Percentiles rank a stretch among this genome's conserved stretches.
phyloP scores from a whole-genome alignment of 257 asterid genomes.

The Salvia rosmarinus region DNA sequence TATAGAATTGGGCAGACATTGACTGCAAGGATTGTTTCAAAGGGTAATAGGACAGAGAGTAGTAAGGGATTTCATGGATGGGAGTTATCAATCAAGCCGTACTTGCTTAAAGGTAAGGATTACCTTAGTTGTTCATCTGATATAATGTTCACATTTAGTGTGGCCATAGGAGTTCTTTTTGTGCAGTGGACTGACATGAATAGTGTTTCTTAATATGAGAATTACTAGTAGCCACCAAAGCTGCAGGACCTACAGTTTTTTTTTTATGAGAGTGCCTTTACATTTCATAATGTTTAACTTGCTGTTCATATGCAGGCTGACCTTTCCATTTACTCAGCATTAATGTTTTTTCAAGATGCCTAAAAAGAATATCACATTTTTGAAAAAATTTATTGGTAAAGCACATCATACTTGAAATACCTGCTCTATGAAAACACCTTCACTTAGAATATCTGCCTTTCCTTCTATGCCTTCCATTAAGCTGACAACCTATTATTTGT shows the following conservation, averaged over 20 bases:
- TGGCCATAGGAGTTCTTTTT: background rate
- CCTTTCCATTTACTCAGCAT: conserved; percentile 7
- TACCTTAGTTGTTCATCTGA: conserved; percentile 8
- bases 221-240: background rate
- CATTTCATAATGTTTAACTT: background rate
- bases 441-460: background rate
- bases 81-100: conserved; percentile 84
- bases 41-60: conserved; percentile 50
- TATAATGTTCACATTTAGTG: conserved; percentile 3
- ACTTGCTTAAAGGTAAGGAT: conserved; percentile 64
- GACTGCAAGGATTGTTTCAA: conserved; percentile 72
- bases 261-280: background rate
- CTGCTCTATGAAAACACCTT: background rate
- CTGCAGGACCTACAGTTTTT: background rate
- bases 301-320: conserved; percentile 16
- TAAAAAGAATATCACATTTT: background rate
- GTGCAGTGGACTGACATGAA: background rate
- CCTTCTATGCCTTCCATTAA: too few species aligned
- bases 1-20: conserved; percentile 75
- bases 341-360: conserved; percentile 3
- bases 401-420: background rate
- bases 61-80: conserved; percentile 56
- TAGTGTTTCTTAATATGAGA: background rate
- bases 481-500: too few species aligned
- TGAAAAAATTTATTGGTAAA: background rate